Evolutionary conservation across 352 stramenopile genomes (phyloP), one percentile per base, ranked within the genome.

Genomic region (Globisporangium perplexum): DNA sequence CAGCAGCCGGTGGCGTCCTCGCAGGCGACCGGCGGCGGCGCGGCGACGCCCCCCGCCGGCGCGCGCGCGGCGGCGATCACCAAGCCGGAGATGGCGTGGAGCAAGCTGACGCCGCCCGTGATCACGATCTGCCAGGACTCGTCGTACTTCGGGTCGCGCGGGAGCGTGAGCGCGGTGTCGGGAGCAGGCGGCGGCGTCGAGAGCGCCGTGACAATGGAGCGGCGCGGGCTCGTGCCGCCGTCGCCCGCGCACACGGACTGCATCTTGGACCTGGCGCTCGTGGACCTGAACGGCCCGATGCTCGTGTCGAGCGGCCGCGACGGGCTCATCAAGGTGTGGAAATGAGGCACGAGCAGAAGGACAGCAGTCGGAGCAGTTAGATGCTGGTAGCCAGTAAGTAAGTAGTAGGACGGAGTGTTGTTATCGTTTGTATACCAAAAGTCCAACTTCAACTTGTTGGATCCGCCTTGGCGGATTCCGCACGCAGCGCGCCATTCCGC

Each of bases 281-380:
- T 98, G n/a, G 86, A 98, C 48, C 74, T 97, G 46, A 93, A 95
- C 41, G 81, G 77, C 7, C 87, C 87, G 18, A 87, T 95, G 63
- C 65, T 99, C 23, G 83, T 98, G 26, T 98, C 94, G 18, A 89
- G 86, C 55, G 93, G 87, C 28, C 80, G 95, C 47, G 96, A 99
- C 72, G 93, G 92, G 30, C 88, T 97, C 60, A 97, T 99, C 58
- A 98, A 98, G 70, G 71, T 98, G 48, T 99, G 93, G 93, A 92
- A 95, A 52, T 99, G 68, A 38, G 18, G 24, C 10, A 23, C 28
- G 10, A 12, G 41, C 42, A 31, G 20, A 30, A 2, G 5, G 26
- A 30, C 17, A n/a, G 20, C 10, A 7, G 43, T 11, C 4, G 28
- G 22, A 47, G 18, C 18, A 46, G 18, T 18, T 5, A 28, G 41